These are phyloP conservation scores for Brassica rapa DNA, from an alignment of 345 rosid genomes.

Conservation along the genomic window DNA sequence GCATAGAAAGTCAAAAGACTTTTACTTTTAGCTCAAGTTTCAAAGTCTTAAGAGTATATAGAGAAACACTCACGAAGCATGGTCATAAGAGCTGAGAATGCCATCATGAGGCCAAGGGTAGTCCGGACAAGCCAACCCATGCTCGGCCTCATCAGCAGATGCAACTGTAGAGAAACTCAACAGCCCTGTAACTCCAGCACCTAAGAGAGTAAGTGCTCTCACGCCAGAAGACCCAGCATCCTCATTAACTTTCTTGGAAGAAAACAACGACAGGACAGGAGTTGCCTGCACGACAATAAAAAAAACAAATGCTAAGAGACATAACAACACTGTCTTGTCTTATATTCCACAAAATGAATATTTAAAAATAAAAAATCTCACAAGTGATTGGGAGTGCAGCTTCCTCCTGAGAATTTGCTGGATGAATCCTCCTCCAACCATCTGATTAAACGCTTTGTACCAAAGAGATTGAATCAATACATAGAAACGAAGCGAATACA, in stretches of 20 bases:
- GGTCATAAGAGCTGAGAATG: slow-evolving; percentile 97
- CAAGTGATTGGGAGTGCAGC: slow-evolving; percentile 64
- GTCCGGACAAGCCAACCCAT: slow-evolving; percentile 73
- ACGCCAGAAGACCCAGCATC: slow-evolving; percentile 58
- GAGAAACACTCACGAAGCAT: slow-evolving; percentile 80
- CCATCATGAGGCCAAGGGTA: slow-evolving; percentile 99
- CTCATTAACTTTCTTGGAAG: slow-evolving; percentile 68
- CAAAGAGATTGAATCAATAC: neutral
- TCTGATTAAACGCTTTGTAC: slow-evolving; percentile 46
- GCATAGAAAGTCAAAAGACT: neutral
- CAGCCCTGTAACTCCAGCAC: slow-evolving; percentile 90
- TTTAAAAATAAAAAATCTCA: slow-evolving; percentile 35
- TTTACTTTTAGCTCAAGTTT: neutral
- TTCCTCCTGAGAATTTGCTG: slow-evolving; percentile 85
- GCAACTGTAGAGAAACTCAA: slow-evolving; percentile 74
- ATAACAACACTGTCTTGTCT: too few relatives aligned
- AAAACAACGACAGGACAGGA: slow-evolving; percentile 54
- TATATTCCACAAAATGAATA: neutral
- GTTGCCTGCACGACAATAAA: slow-evolving; percentile 50
- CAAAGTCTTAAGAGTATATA: neutral
- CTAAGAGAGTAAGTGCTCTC: slow-evolving; percentile 69
- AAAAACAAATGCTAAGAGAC: slow-evolving; percentile 17
- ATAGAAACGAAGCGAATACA: too few relatives aligned
- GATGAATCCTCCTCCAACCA: slow-evolving; percentile 94
- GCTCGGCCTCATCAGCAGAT: slow-evolving; percentile 98